A percentile compares a stretch with the other conserved stretches of the same genome.
phyloP scores from a whole-genome alignment of 2,329 filamentous ascomycete species.

The Colletotrichum neosansevieriae region DNA sequence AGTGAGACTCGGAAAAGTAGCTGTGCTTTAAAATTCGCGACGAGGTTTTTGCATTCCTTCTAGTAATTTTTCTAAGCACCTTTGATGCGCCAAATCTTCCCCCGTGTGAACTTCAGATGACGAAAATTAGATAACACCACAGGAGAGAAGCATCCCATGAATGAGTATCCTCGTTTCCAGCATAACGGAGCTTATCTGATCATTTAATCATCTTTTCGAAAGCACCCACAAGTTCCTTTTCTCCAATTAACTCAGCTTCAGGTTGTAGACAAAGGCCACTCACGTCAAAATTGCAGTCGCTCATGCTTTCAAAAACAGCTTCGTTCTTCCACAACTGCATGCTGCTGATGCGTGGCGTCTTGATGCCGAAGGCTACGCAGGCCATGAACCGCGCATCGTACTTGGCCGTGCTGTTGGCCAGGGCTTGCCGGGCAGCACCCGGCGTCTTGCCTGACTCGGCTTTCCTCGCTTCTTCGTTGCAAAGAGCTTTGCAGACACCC shows the following conservation, averaged over 20 bases:
- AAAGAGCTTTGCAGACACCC: constrained; percentile 46
- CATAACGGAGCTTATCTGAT: neutral
- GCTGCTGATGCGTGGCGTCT: constrained; percentile 64
- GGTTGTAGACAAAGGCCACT: neutral
- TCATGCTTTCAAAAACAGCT: constrained; percentile 29
- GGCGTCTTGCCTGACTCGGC: neutral
- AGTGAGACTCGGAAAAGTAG: too few relatives aligned
- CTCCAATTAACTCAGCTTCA: neutral
- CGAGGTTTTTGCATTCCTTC: too few relatives aligned
- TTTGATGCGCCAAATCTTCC: too few relatives aligned
- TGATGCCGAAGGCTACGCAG: constrained; percentile 71
- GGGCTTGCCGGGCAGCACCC: neutral
- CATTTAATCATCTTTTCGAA: constrained; percentile 28
- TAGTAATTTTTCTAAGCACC: too few relatives aligned
- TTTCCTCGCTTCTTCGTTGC: constrained; percentile 9
- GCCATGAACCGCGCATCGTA: constrained; percentile 72
- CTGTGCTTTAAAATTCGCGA: too few relatives aligned
- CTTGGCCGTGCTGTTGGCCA: constrained; percentile 50
- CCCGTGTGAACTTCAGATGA: too few relatives aligned
- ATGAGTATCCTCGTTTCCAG: too few relatives aligned
- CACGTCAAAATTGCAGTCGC: constrained; percentile 28
- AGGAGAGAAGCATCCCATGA: too few relatives aligned
- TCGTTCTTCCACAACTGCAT: constrained; percentile 59
- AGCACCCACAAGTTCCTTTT: constrained; percentile 17
- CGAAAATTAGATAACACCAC: too few relatives aligned